These are phyloP conservation scores for Metschnikowia chrysomelidarum DNA, from an alignment of 805 yeast genomes.

Conservation along the genomic window DNA sequence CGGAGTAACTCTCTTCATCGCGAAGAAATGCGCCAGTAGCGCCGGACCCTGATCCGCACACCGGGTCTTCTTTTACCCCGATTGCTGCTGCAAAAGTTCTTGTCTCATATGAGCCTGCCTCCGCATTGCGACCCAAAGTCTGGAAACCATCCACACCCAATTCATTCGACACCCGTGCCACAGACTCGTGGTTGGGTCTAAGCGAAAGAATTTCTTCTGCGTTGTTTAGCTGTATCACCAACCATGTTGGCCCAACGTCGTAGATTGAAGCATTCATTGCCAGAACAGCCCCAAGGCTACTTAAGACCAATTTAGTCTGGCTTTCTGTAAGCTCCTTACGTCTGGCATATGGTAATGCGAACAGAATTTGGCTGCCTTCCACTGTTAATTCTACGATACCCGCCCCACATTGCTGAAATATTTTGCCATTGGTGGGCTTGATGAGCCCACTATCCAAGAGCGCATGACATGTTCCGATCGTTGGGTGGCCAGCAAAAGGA, in stretches of 20 bases:
- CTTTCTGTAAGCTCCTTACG: conserved; percentile 12
- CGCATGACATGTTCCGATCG: conserved; percentile 51
- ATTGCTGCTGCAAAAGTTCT: conserved; percentile 43
- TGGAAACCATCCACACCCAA: conserved; percentile 34
- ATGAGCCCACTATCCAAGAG: conserved; percentile 38
- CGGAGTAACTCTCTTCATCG: conserved; percentile 8
- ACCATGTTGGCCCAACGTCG: conserved; percentile 50
- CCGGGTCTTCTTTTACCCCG: conserved; percentile 50
- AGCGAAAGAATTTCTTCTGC: conserved; percentile 32
- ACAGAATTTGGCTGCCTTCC: conserved; percentile 20
- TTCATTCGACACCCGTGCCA: conserved; percentile 20
- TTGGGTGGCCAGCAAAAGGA: conserved; percentile 68
- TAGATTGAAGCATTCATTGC: conserved; percentile 26
- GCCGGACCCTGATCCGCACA: conserved; percentile 50
- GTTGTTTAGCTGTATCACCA: conserved; percentile 31
- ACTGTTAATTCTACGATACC: conserved; percentile 40
- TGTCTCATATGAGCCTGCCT: conserved; percentile 25
- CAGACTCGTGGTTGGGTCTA: conserved; percentile 27
- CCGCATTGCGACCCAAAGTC: conserved; percentile 33
- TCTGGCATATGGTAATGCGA: conserved; percentile 27
- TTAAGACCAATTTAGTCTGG: conserved; percentile 7
- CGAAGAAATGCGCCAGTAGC: conserved; percentile 27
- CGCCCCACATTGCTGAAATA: conserved; percentile 45
- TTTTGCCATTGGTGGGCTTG: conserved; percentile 22
- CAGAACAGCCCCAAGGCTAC: conserved; percentile 10